phyloP scores from a whole-genome alignment of 1,284 basidiomycete species.

The Hemileia vastatrix region DNA sequence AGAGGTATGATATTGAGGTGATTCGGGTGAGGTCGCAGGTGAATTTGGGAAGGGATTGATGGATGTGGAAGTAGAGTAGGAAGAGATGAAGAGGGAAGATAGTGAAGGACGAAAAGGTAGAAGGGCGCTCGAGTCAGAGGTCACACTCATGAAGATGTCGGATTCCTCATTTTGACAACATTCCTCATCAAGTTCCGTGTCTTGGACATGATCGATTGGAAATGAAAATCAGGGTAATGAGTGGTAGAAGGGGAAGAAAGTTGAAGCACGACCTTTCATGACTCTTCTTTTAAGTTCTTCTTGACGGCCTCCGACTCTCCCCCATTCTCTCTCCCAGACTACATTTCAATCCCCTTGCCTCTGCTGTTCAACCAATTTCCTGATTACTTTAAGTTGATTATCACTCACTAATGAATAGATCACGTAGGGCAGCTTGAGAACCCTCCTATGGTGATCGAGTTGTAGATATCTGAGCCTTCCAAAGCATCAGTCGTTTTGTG shows the following conservation, averaged over 20 bases:
- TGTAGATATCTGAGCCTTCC: no score
- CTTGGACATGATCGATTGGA: neutral
- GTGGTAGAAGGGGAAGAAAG: slow-evolving; percentile 68
- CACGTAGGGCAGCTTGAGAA: no score
- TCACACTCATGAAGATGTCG: slow-evolving; percentile 47
- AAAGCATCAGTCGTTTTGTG: no score
- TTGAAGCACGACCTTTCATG: no score
- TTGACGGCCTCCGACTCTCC: no score
- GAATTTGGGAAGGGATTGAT: slow-evolving; percentile 43
- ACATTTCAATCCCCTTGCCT: no score
- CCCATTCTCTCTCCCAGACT: no score
- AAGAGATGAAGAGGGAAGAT: slow-evolving; percentile 16
- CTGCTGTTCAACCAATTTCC: no score
- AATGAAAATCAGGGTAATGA: slow-evolving; percentile 46
- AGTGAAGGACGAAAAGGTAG: slow-evolving; percentile 45
- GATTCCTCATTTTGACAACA: neutral
- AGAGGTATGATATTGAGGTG: slow-evolving; percentile 22
- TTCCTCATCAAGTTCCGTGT: no score
- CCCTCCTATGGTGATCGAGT: no score
- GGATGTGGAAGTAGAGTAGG: slow-evolving; percentile 39
- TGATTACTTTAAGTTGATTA: slow-evolving; percentile 70
- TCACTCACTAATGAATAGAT: slow-evolving; percentile 27
- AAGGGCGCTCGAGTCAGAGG: neutral
- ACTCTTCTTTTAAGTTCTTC: no score
- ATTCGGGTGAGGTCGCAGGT: slow-evolving; percentile 38